Evolutionary conservation across 1,284 basidiomycete genomes (phyloP).

Genomic region (Ceratobasidium sp.): DNA sequence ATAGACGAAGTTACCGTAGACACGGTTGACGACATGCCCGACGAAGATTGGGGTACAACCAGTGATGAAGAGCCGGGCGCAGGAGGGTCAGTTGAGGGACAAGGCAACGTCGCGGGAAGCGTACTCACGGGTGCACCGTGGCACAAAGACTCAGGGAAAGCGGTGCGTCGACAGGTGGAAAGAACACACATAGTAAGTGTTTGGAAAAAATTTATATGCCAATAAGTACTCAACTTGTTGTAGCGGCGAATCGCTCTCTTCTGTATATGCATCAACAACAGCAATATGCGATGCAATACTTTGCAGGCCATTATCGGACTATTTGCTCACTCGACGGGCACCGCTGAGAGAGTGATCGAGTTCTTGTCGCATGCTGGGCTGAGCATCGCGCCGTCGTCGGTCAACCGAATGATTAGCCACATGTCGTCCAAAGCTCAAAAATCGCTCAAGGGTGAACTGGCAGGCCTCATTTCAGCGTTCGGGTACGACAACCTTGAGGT

Average conservation of each 20-base stretch:
- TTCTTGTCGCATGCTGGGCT: slow-evolving; percentile 8
- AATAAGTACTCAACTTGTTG: too few relatives aligned
- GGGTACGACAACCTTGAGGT: slow-evolving; percentile 43
- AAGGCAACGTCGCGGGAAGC: too few relatives aligned
- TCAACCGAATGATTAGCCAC: slow-evolving; percentile 1
- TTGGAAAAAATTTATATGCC: too few relatives aligned
- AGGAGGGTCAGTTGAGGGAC: too few relatives aligned
- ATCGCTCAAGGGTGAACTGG: background rate
- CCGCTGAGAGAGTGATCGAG: background rate
- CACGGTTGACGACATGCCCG: background rate
- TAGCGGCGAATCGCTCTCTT: background rate
- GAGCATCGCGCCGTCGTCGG: background rate
- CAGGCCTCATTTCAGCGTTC: background rate
- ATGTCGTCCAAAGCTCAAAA: background rate
- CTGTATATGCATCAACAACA: slow-evolving; percentile 19
- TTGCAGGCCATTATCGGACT: slow-evolving; percentile 4
- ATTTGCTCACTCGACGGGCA: background rate
- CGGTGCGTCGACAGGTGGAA: too few relatives aligned
- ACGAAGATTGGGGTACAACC: slow-evolving; percentile 13
- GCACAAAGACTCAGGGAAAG: too few relatives aligned
- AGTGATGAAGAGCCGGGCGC: slow-evolving; percentile 3
- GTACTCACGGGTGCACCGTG: too few relatives aligned
- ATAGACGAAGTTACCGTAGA: too few relatives aligned
- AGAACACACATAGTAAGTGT: too few relatives aligned
- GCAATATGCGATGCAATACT: slow-evolving; percentile 17